Percentiles rank a stretch among this genome's conserved stretches.
Evolutionary conservation across 768 basidiomycete species (phyloP).

Genomic region (Lactarius sp.): DNA sequence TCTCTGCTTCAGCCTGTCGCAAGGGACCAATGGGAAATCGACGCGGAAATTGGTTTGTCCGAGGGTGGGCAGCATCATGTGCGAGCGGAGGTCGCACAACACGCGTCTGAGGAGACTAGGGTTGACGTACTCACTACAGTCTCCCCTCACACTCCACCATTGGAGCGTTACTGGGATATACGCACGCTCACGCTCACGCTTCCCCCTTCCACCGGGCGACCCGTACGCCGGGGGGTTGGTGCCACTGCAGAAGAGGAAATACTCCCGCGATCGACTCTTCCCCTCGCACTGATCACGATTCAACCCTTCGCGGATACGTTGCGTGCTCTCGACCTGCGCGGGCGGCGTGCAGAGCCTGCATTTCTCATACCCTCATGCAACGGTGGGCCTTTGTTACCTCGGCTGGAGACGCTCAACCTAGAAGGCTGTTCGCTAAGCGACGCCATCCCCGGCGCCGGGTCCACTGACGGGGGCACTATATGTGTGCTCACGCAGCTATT

Average conservation of each 20-base stretch:
- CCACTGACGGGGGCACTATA: conserved; percentile 51
- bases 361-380: conserved; percentile 47
- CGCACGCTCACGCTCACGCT: conserved; percentile 17
- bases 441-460: conserved; percentile 41
- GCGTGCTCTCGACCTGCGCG: conserved; percentile 50
- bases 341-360: conserved; percentile 61
- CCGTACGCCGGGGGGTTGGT: background rate
- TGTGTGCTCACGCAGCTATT: conserved; percentile 60
- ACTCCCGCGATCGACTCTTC: conserved; percentile 22
- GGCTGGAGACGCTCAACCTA: conserved; percentile 66
- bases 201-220: conserved; percentile 18
- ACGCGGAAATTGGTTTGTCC: conserved; percentile 70
- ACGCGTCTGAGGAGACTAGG: background rate
- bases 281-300: conserved; percentile 18
- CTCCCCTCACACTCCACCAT: conserved; percentile 9
- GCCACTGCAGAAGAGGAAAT: background rate
- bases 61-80: conserved; percentile 69
- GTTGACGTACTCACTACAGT: conserved; percentile 24
- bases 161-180: conserved; percentile 22
- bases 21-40: conserved; percentile 78
- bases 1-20: conserved; percentile 32
- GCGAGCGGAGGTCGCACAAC: conserved; percentile 46
- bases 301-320: conserved; percentile 26
- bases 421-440: conserved; percentile 71
- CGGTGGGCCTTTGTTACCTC: conserved; percentile 47